Conservation (phyloP, 331 rosid genomes). For the Quercus tomentella region DNA sequence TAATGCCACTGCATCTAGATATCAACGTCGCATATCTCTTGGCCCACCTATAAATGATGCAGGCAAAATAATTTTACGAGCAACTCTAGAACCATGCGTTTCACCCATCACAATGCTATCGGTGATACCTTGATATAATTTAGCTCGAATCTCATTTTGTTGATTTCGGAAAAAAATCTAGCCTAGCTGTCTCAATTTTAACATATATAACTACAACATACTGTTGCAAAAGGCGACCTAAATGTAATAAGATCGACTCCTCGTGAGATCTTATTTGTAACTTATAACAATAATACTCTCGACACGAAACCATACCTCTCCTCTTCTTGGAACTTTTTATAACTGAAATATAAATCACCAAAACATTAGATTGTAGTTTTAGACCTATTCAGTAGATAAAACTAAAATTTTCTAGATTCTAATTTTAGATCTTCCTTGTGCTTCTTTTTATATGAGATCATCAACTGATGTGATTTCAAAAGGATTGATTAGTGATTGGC, state of each 20-base stretch:
- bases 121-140: not conserved
- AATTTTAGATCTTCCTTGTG: too few species aligned
- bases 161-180: not conserved
- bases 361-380: not conserved
- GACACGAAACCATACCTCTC: not conserved
- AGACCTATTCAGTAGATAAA: too few species aligned
- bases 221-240: not conserved
- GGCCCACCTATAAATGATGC: not conserved
- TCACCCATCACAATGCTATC: not conserved
- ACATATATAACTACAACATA: slow-evolving; percentile 5
- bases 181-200: not conserved
- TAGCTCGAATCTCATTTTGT: not conserved
- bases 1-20: not conserved
- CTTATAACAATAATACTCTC: not conserved
- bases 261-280: too few species aligned
- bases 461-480: not conserved
- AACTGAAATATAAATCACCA: too few species aligned
- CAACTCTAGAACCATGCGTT: not conserved
- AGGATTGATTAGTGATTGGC: not conserved
- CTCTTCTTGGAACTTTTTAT: not conserved
- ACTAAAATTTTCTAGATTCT: too few species aligned
- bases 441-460: too few species aligned
- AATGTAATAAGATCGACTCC: not conserved
- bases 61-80: not conserved
- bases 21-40: not conserved